Percentiles rank a stretch among this genome's conserved stretches.
phyloP scores from a whole-genome alignment of 805 yeast genomes.

The Candida tammaniensis region DNA sequence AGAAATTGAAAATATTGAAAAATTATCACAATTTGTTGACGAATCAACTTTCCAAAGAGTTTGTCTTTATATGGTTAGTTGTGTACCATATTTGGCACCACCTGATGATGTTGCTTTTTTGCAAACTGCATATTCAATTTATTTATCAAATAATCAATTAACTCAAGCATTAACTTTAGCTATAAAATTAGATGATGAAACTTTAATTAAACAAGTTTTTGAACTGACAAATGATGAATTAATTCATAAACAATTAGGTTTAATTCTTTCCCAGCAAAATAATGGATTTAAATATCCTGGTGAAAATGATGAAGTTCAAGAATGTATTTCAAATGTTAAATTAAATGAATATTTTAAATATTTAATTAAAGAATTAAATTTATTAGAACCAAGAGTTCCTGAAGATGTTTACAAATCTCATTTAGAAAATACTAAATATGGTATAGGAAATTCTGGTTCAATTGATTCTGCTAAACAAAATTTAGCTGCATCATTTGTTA shows the following conservation, averaged over 20 bases:
- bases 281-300: conserved; percentile 68
- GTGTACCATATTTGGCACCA: conserved; percentile 95
- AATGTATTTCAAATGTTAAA: conserved; percentile 76
- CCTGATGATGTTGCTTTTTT: conserved; percentile 87
- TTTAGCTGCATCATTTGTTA: conserved; percentile 91
- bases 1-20: conserved; percentile 85
- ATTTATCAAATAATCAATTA: conserved; percentile 71
- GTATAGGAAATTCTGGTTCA: conserved; percentile 53
- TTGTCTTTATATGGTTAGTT: conserved; percentile 89
- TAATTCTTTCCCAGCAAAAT: conserved; percentile 83
- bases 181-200: conserved; percentile 80
- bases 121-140: conserved; percentile 84
- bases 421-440: conserved; percentile 66
- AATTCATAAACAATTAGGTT: conserved; percentile 86
- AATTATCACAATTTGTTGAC: conserved; percentile 80
- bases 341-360: conserved; percentile 77
- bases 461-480: conserved; percentile 92
- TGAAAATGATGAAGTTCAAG: conserved; percentile 68
- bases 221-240: conserved; percentile 71
- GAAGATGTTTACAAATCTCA: conserved; percentile 93
- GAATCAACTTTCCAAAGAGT: conserved; percentile 82
- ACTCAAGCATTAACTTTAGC: conserved; percentile 92
- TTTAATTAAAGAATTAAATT: conserved; percentile 81
- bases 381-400: conserved; percentile 87
- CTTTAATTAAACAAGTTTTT: conserved; percentile 74